A percentile compares a stretch with the other conserved stretches of the same genome.
phyloP scores from a whole-genome alignment of 1,139 yeast genomes.

The Yamadazyma triangularis region DNA sequence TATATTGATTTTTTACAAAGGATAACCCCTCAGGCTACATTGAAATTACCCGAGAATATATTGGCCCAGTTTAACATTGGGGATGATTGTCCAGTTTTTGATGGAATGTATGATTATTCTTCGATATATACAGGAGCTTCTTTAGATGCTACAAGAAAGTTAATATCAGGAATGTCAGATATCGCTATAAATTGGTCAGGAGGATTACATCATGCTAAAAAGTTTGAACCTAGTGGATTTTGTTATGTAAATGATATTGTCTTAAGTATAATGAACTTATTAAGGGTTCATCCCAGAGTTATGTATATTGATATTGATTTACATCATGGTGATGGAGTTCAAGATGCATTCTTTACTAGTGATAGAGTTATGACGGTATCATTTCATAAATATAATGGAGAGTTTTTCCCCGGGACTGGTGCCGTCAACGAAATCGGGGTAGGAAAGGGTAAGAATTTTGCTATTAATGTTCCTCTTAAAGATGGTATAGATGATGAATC shows the following conservation, averaged over 20 bases:
- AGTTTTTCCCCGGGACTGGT: constrained; percentile 95
- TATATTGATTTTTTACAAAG: constrained; percentile 74
- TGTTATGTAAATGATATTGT: constrained; percentile 74
- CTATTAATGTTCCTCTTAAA: constrained; percentile 84
- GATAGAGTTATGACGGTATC: constrained; percentile 98
- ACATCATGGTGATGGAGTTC: constrained; percentile 98
- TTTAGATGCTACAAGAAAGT: constrained; percentile 93
- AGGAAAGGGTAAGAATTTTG: constrained; percentile 82
- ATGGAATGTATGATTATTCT: constrained; percentile 92
- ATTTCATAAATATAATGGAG: constrained; percentile 93
- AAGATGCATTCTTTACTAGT: constrained; percentile 94
- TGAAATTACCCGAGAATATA: constrained; percentile 50
- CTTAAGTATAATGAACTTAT: constrained; percentile 80
- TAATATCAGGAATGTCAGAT: constrained; percentile 90
- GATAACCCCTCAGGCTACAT: constrained; percentile 77
- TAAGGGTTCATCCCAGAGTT: constrained; percentile 93
- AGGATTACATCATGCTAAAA: constrained; percentile 95
- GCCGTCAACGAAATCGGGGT: constrained; percentile 85
- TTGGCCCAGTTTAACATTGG: constrained; percentile 86
- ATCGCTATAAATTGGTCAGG: constrained; percentile 97
- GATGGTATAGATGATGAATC: constrained; percentile 93
- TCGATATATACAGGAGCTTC: constrained; percentile 95
- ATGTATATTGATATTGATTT: constrained; percentile 93
- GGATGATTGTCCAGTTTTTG: constrained; percentile 96
- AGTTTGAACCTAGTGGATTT: constrained; percentile 93